phyloP scores from a whole-genome alignment of 164 flowering plant species.

The Berberis thunbergii region DNA sequence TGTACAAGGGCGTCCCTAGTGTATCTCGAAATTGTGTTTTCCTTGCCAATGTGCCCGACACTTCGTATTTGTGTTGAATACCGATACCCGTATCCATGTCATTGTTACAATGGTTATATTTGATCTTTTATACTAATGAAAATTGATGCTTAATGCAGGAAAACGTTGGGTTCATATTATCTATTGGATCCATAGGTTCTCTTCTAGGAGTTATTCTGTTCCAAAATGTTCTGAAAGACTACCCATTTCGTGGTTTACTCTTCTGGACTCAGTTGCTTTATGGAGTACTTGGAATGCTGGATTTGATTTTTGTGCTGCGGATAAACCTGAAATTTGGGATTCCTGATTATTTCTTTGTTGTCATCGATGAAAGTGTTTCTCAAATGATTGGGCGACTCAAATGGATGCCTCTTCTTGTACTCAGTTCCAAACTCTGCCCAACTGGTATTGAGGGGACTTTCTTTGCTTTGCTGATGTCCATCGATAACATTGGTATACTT shows the following conservation, averaged over 20 bases:
- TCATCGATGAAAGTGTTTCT: constrained; percentile 55
- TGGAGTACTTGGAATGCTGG: constrained; percentile 81
- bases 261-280: constrained; percentile 76
- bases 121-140: no score
- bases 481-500: constrained; percentile 70
- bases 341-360: constrained; percentile 69
- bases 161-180: constrained; percentile 58
- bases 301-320: constrained; percentile 65
- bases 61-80: no score
- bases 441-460: constrained; percentile 96
- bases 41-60: no score
- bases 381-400: constrained; percentile 64
- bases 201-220: constrained; percentile 68
- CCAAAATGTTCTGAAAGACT: constrained; percentile 61
- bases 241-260: constrained; percentile 60
- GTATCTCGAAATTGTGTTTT: no score
- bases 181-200: constrained; percentile 79
- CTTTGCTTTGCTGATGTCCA: constrained; percentile 95
- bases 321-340: constrained; percentile 62
- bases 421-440: constrained; percentile 92
- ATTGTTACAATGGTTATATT: no score
- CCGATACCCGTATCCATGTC: no score
- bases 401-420: constrained; percentile 97
- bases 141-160: constrained; percentile 37
- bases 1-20: no score